Evolutionary conservation across 371 early-diverging fungal genomes (phyloP).

Genomic region (Neoconidiobolus thromboides): DNA sequence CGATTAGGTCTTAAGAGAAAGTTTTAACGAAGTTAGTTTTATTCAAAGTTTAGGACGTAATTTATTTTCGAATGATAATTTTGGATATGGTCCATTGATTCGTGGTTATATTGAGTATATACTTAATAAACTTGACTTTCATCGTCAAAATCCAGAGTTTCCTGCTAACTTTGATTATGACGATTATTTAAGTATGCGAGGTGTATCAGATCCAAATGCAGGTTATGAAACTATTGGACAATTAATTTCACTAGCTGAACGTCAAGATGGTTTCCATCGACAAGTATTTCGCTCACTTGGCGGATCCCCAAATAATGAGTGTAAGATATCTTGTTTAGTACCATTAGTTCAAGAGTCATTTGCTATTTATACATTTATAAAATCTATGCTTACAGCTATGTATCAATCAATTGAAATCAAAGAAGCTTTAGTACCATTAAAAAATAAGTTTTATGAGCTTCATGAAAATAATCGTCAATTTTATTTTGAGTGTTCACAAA

Average conservation of each 20-base stretch:
- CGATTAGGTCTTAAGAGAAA: constrained; percentile 47
- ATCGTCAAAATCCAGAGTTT: constrained; percentile 79
- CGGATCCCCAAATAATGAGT: constrained; percentile 74
- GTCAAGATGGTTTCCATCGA: constrained; percentile 78
- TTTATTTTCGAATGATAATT: constrained; percentile 30
- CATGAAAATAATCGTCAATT: constrained; percentile 76
- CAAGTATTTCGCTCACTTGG: constrained; percentile 70
- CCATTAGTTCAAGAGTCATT: constrained; percentile 92
- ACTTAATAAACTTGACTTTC: constrained; percentile 77
- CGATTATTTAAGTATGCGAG: constrained; percentile 82
- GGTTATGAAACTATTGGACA: constrained; percentile 91
- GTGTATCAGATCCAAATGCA: constrained; percentile 92
- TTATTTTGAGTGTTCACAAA: constrained; percentile 75
- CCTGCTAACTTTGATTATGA: constrained; percentile 91
- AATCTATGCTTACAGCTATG: constrained; percentile 91
- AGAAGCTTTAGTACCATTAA: constrained; percentile 74
- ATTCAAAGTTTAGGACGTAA: constrained; percentile 29
- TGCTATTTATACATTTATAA: constrained; percentile 87
- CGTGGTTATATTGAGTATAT: constrained; percentile 79
- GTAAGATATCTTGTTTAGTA: constrained; percentile 83
- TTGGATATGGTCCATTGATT: constrained; percentile 76
- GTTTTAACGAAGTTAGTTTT: constrained; percentile 33
- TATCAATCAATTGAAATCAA: constrained; percentile 62
- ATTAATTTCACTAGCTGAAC: constrained; percentile 73
- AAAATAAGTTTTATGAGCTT: constrained; percentile 63